These are phyloP conservation scores for Leucocoprinus gongylophorus DNA, from an alignment of 1,284 basidiomycete species.

Conservation along the genomic window DNA sequence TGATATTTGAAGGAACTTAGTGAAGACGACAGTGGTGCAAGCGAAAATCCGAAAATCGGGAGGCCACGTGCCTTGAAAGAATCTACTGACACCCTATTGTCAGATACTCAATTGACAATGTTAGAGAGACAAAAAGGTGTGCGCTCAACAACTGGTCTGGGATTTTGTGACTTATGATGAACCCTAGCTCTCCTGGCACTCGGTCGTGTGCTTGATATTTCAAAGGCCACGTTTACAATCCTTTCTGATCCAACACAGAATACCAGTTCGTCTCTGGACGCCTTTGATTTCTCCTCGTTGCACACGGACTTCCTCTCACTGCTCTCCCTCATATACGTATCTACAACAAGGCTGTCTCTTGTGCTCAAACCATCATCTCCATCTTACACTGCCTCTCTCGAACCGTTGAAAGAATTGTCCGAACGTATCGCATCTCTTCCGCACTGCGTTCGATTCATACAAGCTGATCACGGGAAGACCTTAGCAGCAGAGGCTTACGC, in stretches of 20 bases:
- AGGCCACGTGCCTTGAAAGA: constrained; percentile 11
- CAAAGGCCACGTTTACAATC: constrained; percentile 36
- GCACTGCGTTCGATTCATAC: constrained; percentile 52
- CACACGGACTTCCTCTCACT: constrained; percentile 55
- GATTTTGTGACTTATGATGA: constrained; percentile 5
- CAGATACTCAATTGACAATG: constrained; percentile 20
- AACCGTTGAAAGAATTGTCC: constrained; percentile 52
- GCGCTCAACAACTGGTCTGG: not conserved
- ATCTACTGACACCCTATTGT: not conserved
- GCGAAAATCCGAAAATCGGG: constrained; percentile 14
- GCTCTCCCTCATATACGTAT: constrained; percentile 52
- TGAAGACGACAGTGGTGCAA: constrained; percentile 13
- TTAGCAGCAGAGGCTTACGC: constrained; percentile 44
- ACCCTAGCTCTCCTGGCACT: constrained; percentile 30
- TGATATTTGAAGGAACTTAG: constrained; percentile 1
- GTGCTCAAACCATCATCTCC: constrained; percentile 56
- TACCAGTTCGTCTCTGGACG: constrained; percentile 15
- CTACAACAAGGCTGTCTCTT: constrained; percentile 59
- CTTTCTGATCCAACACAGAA: constrained; percentile 21
- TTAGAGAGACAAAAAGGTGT: constrained; percentile 33
- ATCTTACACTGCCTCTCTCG: constrained; percentile 45
- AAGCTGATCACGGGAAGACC: constrained; percentile 44
- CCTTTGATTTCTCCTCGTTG: constrained; percentile 33
- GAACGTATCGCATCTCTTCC: constrained; percentile 48
- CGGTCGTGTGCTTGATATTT: constrained; percentile 34